A percentile compares a stretch with the other conserved stretches of the same genome.
Conservation (phyloP, 768 basidiomycete species). For the Podaxis carcinomalis region DNA sequence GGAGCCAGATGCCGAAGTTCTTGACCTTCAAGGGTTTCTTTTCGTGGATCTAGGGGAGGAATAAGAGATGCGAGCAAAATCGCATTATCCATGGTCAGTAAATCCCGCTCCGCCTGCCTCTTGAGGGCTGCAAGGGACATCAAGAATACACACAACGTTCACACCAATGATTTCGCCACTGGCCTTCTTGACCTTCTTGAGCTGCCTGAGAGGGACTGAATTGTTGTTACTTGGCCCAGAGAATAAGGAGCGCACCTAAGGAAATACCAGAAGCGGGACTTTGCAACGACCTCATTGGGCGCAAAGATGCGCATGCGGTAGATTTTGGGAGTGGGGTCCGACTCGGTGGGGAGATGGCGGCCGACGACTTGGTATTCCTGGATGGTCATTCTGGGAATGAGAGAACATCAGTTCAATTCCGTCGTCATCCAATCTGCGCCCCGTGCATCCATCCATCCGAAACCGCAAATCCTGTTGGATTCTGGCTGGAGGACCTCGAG, state of each 20-base stretch:
- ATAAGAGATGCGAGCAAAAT: constrained; percentile 23
- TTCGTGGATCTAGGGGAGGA: constrained; percentile 79
- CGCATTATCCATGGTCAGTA: constrained; percentile 39
- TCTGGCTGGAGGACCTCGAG: not conserved
- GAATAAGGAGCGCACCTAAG: constrained; percentile 55
- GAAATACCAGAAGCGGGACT: constrained; percentile 99
- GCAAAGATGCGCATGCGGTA: constrained; percentile 99
- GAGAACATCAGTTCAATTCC: constrained; percentile 8
- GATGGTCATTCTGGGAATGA: constrained; percentile 59
- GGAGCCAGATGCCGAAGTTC: constrained; percentile 99
- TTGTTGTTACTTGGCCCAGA: not conserved
- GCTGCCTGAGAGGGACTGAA: constrained; percentile 49
- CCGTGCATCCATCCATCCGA: constrained; percentile 12
- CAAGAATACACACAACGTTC: constrained; percentile 84
- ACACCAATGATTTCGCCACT: constrained; percentile 98
- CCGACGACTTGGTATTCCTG: constrained; percentile 97
- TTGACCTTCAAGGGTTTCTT: constrained; percentile 98
- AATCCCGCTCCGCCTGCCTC: constrained; percentile 79
- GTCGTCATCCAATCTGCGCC: constrained; percentile 10
- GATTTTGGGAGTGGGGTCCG: constrained; percentile 94
- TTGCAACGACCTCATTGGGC: constrained; percentile 97
- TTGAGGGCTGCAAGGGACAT: constrained; percentile 74
- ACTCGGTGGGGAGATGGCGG: constrained; percentile 92
- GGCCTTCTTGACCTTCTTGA: constrained; percentile 99
- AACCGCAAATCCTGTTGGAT: not conserved